A percentile compares a stretch with the other conserved stretches of the same genome.
Conservation (phyloP, 768 basidiomycete genomes). For the Hirschioporus abietinus region DNA sequence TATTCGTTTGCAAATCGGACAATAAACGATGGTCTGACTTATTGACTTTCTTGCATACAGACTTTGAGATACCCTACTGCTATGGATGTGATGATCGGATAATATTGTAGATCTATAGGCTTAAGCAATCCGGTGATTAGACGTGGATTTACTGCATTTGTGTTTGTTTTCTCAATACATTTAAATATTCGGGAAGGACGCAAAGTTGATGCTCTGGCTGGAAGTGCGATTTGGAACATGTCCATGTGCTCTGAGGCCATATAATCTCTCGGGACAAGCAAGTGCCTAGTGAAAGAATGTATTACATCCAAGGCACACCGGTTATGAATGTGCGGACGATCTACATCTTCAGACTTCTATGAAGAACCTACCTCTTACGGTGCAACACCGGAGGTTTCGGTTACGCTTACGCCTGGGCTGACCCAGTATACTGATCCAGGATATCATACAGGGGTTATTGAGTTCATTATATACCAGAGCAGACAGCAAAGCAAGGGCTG, state of each 20-base stretch:
- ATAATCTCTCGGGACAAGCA: not conserved
- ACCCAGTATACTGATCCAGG: not conserved
- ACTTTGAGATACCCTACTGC: not conserved
- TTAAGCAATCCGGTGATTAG: not conserved
- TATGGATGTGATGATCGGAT: not conserved
- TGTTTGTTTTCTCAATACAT: not conserved
- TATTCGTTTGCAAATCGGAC: not conserved
- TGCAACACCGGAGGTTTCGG: not conserved
- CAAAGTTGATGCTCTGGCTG: not conserved
- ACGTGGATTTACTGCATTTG: not conserved
- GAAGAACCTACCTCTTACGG: not conserved
- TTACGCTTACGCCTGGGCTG: not conserved
- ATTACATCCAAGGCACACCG: not conserved
- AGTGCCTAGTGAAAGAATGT: not conserved
- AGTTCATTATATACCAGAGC: not conserved
- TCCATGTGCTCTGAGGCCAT: not conserved
- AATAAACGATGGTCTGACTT: not conserved
- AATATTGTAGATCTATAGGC: not conserved
- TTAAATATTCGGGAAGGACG: not conserved
- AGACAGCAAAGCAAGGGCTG: not conserved
- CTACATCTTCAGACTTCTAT: not conserved
- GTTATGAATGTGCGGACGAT: not conserved
- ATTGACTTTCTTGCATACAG: not conserved
- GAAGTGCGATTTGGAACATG: not conserved
- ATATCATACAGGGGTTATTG: not conserved